Conservation (phyloP, 2,329 filamentous ascomycete species). For the Xylaria arbuscula region DNA sequence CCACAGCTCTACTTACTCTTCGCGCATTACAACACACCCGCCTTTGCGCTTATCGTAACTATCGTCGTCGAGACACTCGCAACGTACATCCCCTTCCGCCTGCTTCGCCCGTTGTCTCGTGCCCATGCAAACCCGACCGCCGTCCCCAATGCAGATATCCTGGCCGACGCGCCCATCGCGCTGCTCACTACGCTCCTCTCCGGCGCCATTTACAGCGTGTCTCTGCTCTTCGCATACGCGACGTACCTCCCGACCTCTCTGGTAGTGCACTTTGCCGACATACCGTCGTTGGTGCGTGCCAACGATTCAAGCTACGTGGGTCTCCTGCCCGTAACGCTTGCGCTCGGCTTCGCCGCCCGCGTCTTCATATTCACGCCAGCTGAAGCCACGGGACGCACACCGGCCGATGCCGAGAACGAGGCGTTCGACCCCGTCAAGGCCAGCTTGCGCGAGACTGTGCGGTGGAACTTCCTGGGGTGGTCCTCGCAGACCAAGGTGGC, state of each 20-base stretch:
- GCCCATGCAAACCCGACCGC: slow-evolving; percentile 68
- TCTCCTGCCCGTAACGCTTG: slow-evolving; percentile 67
- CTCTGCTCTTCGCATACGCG: slow-evolving; percentile 74
- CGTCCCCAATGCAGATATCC: slow-evolving; percentile 71
- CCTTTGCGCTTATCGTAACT: slow-evolving; percentile 68
- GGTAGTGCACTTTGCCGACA: slow-evolving; percentile 78
- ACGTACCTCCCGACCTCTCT: slow-evolving; percentile 78
- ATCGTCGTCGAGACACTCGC: slow-evolving; percentile 76
- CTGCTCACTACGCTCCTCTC: slow-evolving; percentile 75
- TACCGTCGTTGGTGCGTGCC: slow-evolving; percentile 75
- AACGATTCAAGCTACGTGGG: slow-evolving; percentile 71
- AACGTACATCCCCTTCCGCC: slow-evolving; percentile 77
- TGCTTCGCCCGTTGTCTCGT: slow-evolving; percentile 75
- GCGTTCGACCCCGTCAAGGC: slow-evolving; percentile 74
- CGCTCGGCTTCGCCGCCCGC: slow-evolving; percentile 76
- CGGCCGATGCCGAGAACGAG: slow-evolving; percentile 60
- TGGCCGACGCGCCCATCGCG: slow-evolving; percentile 71
- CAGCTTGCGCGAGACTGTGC: slow-evolving; percentile 74
- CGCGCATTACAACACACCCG: slow-evolving; percentile 79
- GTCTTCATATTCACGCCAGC: slow-evolving; percentile 82
- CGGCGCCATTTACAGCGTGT: slow-evolving; percentile 78
- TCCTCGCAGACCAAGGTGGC: slow-evolving; percentile 70
- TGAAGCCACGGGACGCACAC: slow-evolving; percentile 62
- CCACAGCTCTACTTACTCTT: slow-evolving; percentile 76
- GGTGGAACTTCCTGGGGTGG: slow-evolving; percentile 79